Conservation (phyloP, 1,284 basidiomycete species). For the Tilletia walkeri region DNA sequence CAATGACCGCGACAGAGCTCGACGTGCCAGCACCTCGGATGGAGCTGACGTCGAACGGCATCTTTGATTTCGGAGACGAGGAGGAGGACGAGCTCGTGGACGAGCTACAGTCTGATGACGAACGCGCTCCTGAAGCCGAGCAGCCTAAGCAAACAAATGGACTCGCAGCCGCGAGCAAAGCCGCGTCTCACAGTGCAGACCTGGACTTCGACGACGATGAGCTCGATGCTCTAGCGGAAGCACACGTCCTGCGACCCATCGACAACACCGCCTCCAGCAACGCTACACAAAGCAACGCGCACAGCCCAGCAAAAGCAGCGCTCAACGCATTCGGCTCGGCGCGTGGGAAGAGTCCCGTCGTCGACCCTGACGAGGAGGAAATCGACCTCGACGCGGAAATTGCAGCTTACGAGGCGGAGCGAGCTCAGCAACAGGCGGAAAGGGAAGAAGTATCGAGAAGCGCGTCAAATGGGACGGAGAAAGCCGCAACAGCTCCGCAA, state of each 20-base stretch:
- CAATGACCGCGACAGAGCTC: not conserved
- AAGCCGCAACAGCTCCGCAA: too few relatives aligned
- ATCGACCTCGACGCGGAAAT: conserved; percentile 14
- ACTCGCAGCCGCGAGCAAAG: too few relatives aligned
- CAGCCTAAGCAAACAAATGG: not conserved
- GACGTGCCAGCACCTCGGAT: not conserved
- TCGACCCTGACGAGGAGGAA: not conserved
- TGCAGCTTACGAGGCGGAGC: conserved; percentile 7
- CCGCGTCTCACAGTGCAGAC: not conserved
- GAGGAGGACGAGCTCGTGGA: conserved; percentile 19
- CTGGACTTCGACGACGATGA: conserved; percentile 5
- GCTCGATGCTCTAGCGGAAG: not conserved
- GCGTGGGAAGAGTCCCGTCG: not conserved
- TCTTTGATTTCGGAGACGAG: conserved; percentile 5
- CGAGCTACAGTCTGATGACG: not conserved
- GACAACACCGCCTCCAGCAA: not conserved
- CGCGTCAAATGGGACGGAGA: too few relatives aligned
- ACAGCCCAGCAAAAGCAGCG: not conserved
- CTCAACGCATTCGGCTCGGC: conserved; percentile 6
- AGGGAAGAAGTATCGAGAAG: too few relatives aligned
- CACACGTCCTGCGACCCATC: not conserved
- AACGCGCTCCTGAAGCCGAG: not conserved
- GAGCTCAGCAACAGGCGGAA: not conserved
- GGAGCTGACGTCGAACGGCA: conserved; percentile 12
- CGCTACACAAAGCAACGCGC: not conserved